phyloP scores from a whole-genome alignment of 192 early-diverging fungal genomes.

The Mortierella antarctica region DNA sequence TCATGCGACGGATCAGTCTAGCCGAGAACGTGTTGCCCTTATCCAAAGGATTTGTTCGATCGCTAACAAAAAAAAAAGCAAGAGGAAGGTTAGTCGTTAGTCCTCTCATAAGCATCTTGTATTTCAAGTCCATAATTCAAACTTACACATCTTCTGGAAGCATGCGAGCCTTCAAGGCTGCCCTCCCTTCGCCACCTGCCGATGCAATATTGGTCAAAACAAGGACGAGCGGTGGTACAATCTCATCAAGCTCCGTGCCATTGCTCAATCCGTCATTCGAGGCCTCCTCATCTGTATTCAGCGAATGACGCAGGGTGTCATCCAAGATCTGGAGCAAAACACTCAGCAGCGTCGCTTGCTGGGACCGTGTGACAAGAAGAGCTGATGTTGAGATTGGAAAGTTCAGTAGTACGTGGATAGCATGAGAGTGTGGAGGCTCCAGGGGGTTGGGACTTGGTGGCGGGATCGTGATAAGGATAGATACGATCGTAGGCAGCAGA shows the following conservation, averaged over 20 bases:
- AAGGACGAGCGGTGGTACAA: conserved; percentile 73
- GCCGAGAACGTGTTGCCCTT: conserved; percentile 69
- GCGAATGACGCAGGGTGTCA: conserved; percentile 44
- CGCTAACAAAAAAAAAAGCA: conserved; percentile 54
- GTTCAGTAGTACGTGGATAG: conserved; percentile 79
- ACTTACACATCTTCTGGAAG: conserved; percentile 80
- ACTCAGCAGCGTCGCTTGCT: conserved; percentile 26
- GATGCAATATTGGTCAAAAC: conserved; percentile 71
- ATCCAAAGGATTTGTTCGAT: conserved; percentile 77
- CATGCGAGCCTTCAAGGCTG: conserved; percentile 51
- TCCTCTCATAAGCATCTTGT: not conserved
- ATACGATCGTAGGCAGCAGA: conserved; percentile 56
- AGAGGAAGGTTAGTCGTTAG: not conserved
- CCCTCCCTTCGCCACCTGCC: conserved; percentile 56
- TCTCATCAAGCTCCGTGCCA: conserved; percentile 66
- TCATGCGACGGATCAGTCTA: conserved; percentile 77
- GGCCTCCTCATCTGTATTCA: conserved; percentile 61
- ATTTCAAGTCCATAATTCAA: not conserved
- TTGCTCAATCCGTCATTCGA: conserved; percentile 48
- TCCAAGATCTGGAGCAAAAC: conserved; percentile 41
- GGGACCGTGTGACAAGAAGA: conserved; percentile 41
- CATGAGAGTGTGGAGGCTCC: conserved; percentile 79
- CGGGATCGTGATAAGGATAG: conserved; percentile 53
- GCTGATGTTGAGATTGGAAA: conserved; percentile 53
- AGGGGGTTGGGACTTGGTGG: conserved; percentile 61